Evolutionary conservation across 2,329 filamentous ascomycete species (phyloP), one percentile per base, ranked within the genome.

Genomic region (Cercospora sojina): DNA sequence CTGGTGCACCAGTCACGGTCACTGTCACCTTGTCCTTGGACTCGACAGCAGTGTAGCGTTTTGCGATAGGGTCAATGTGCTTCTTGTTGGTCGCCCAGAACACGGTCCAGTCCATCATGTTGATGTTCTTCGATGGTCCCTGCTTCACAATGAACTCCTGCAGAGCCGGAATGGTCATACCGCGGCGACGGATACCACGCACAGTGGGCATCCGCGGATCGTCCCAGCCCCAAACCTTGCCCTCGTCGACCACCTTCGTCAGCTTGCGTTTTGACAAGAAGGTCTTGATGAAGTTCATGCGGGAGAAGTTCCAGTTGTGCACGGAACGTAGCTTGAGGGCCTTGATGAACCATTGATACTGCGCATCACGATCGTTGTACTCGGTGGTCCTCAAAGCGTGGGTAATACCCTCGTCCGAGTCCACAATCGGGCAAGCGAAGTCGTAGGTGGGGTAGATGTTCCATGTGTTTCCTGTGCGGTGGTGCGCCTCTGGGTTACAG

Each of bases 401-500:
- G 2, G 91, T 95, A 63, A 95, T 89, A 47, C 91, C 91, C 82
- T 95, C 91, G 71, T 91, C 80, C 67, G 88, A 88, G 79, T 95
- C 91, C 66, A 95, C 88, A 23, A 94, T 87, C 16, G 91, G 91
- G 79, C 90, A 93, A 70, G 91, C 91, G 76, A 94, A 92, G 78
- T 95, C 91, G 82, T 95, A 95, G 70, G 90, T 94, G 35, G 91
- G 91, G 80, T 94, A 94, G 76, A 92, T 90, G 81, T 93, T 94
- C 90, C 91, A 94, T 68, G 84, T 87, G 65, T 83, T 86, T 32
- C 91, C 91, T 1, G 91, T 95, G 72, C 91, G 88, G 82, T 95
- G 91, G 79, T 95, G 91, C 10, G 83, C 78, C 58, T 84, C 77
- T 5, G 86, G 84, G 75, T 96, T 97, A 86, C 93, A 97, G 72